Percentiles rank a stretch among this genome's conserved stretches.
These are phyloP conservation scores for Phytomonas sp. DNA, from an alignment of 208 protist species.

Conservation along the genomic window DNA sequence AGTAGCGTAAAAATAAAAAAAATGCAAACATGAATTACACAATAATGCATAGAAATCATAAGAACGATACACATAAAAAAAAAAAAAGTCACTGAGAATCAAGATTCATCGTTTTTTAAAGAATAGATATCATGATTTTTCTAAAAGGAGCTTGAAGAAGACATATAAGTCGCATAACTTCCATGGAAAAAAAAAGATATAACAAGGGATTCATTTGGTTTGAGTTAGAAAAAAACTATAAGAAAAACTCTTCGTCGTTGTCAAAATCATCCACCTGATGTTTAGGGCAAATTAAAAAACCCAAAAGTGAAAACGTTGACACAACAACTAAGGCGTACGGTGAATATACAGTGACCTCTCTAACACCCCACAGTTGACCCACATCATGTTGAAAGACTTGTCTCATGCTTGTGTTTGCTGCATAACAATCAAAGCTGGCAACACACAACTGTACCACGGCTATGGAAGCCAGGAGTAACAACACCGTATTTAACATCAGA, in stretches of 20 bases:
- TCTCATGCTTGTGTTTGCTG: constrained; percentile 37
- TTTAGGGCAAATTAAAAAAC: constrained; percentile 13
- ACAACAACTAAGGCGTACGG: constrained; percentile 48
- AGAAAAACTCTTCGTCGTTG: constrained; percentile 16
- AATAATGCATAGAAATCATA: neutral
- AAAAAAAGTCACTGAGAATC: no score
- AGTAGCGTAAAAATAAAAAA: neutral
- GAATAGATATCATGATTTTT: neutral
- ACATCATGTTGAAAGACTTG: constrained; percentile 47
- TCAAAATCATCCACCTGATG: constrained; percentile 6
- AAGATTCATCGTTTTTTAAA: neutral
- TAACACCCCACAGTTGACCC: constrained; percentile 29
- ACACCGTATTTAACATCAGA: constrained; percentile 90
- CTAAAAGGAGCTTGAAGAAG: neutral
- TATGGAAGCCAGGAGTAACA: constrained; percentile 84
- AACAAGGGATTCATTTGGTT: neutral
- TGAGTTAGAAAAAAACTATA: neutral
- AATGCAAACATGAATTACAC: neutral
- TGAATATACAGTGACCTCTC: constrained; percentile 36
- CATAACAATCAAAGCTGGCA: constrained; percentile 78
- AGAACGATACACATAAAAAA: constrained; percentile 9
- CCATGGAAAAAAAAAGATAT: constrained; percentile 10
- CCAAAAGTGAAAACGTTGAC: constrained; percentile 16
- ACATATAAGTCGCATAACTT: neutral
- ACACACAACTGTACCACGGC: constrained; percentile 86